phyloP scores from a whole-genome alignment of 306 rosid genomes.

The Prunus dulcis region DNA sequence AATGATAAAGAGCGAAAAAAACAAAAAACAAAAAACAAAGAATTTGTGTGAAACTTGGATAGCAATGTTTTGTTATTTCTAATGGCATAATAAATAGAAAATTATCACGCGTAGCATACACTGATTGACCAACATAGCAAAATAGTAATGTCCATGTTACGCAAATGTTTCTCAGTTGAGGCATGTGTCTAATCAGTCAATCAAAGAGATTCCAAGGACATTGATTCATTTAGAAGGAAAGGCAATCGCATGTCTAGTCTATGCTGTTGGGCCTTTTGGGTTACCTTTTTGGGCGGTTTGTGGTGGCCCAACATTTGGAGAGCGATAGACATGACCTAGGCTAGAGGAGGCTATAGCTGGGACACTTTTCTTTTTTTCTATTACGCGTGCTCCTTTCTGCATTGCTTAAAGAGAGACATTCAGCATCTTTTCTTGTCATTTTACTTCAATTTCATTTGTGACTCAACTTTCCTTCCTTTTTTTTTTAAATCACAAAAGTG shows the following conservation, averaged over 20 bases:
- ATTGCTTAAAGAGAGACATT: slow-evolving; percentile 32
- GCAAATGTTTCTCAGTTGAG: neutral
- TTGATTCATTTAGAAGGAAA: neutral
- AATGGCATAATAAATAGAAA: too few relatives aligned
- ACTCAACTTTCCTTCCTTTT: neutral
- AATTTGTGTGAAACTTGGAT: too few relatives aligned
- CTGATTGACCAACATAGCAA: fast-evolving
- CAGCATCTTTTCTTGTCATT: slow-evolving; percentile 21
- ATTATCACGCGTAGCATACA: too few relatives aligned
- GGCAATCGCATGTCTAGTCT: slow-evolving; percentile 21
- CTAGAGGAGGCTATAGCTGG: neutral
- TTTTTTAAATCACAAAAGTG: too few relatives aligned
- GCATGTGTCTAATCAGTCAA: neutral
- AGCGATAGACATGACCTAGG: slow-evolving; percentile 25
- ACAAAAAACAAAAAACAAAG: too few relatives aligned
- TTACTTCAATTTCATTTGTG: neutral
- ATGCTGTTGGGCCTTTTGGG: neutral
- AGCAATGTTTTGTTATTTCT: fast-evolving
- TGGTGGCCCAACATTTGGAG: slow-evolving; percentile 26
- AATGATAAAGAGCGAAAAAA: too few relatives aligned
- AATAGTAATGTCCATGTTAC: too few relatives aligned
- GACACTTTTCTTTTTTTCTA: neutral
- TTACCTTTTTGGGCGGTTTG: slow-evolving; percentile 37
- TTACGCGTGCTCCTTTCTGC: slow-evolving; percentile 33
- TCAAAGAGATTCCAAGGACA: neutral